These are phyloP conservation scores for Zymoseptoria tritici DNA, from an alignment of 2,329 filamentous ascomycete species.

Conservation along the genomic window DNA sequence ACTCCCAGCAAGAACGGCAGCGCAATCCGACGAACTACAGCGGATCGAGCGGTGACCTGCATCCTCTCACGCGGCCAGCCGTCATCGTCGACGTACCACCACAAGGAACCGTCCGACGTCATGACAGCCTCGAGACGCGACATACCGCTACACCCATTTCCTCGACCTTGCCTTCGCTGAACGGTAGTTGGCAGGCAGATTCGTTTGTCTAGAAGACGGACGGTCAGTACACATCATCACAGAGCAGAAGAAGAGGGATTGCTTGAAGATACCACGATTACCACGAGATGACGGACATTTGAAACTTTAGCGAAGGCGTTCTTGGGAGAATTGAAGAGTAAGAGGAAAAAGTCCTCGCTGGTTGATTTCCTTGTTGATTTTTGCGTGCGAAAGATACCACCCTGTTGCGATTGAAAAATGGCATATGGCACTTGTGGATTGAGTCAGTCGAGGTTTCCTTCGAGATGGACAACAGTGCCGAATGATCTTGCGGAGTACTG, in stretches of 20 bases:
- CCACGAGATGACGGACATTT: background rate
- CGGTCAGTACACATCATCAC: background rate
- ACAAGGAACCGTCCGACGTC: background rate
- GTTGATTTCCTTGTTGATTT: background rate
- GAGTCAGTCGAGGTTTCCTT: too few relatives aligned
- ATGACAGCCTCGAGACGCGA: conserved; percentile 1
- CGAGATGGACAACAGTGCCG: too few relatives aligned
- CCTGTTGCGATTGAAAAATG: too few relatives aligned
- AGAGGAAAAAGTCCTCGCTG: background rate
- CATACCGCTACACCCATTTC: conserved; percentile 2
- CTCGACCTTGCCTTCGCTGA: conserved; percentile 6
- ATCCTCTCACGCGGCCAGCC: conserved; percentile 2
- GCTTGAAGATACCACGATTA: background rate
- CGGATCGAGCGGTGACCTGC: background rate
- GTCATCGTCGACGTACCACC: conserved; percentile 1
- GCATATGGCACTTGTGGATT: too few relatives aligned
- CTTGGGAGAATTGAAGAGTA: background rate
- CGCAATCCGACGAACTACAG: background rate
- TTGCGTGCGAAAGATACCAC: background rate
- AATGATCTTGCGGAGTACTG: background rate
- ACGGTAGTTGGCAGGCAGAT: conserved; percentile 7
- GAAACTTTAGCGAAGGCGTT: background rate
- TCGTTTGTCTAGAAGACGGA: conserved; percentile 7
- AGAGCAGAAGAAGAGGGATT: background rate
- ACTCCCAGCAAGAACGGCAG: background rate